Percentiles rank a stretch among this genome's conserved stretches.
These are phyloP conservation scores for Podaxis sp. DNA, from an alignment of 768 basidiomycete genomes.

Conservation along the genomic window DNA sequence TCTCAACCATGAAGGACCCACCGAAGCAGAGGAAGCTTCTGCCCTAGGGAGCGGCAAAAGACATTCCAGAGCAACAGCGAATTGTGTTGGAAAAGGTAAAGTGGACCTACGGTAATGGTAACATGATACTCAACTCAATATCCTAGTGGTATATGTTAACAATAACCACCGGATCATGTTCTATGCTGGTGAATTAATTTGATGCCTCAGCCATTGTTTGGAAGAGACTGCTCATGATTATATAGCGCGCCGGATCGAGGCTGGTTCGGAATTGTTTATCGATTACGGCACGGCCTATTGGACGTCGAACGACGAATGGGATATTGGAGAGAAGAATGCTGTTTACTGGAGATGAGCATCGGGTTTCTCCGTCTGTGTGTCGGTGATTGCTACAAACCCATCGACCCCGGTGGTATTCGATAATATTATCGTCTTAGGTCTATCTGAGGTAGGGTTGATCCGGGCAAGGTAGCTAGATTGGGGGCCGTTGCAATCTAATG, in stretches of 20 bases:
- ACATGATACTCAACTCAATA: not conserved
- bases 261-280: constrained; percentile 49
- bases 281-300: constrained; percentile 41
- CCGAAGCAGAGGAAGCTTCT: constrained; percentile 16
- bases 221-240: not conserved
- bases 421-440: too few species aligned
- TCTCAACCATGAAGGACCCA: constrained; percentile 49
- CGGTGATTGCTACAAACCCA: too few species aligned
- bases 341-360: constrained; percentile 7
- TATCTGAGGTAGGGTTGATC: too few species aligned
- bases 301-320: not conserved
- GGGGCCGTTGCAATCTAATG: too few species aligned
- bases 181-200: constrained; percentile 40
- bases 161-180: constrained; percentile 21
- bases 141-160: constrained; percentile 9
- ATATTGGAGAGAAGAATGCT: not conserved
- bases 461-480: too few species aligned
- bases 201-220: not conserved
- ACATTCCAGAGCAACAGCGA: constrained; percentile 3
- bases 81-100: constrained; percentile 4
- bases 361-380: too few species aligned
- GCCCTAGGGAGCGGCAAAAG: constrained; percentile 48
- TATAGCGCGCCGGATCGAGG: constrained; percentile 32
- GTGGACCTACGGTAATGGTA: not conserved
- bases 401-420: too few species aligned